Base-by-base conservation (phyloP, 495 filamentous ascomycete genomes). In the Delitschia confertaspora region DNA sequence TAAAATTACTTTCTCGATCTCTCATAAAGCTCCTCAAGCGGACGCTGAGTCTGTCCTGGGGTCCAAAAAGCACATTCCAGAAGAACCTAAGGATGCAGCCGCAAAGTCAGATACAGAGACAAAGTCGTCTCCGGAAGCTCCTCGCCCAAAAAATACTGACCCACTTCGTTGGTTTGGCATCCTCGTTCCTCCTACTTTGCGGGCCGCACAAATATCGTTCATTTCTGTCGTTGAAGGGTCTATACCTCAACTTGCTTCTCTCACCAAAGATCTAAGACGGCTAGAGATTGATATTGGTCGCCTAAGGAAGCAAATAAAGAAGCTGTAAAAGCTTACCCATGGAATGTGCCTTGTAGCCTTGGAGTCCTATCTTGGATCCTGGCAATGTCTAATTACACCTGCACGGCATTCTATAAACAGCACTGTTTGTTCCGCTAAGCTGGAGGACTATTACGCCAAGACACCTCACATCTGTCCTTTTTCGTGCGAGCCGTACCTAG, bases 101-200 rank as follows among this genome's bases (percentile, higher is more conserved):
- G 20, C 27, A 16, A 21, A 32, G 18, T 41, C 43, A 24, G n/a
- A 19, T 24, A 16, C 6, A 6, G 22, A 38, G 8, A 25, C n/a
- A 16, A 33, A 37, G 17, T 17, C 8, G 4, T 23, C 23, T 11
- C 6, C 29, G 2, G 6, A 3, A 6, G 8, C 13, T n/a, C n/a
- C n/a, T n/a, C n/a, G n/a, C n/a, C n/a, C n/a, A n/a, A 39, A 39
- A 14, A 13, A 25, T 35, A 39, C 30, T 45, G 65, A 69, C 38
- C 68, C 68, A 2, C 33, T 71, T 7, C 52, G 56, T 6, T 69
- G 65, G 68, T 71, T 67, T 45, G 68, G 68, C 8, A 64, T 71
- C 25, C 52, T 71, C 0, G 60, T 70, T 0, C 68, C 66, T 4
- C 66, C 50, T 17, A 57, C 63, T 7, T 47, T 72, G 5, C 58